These are phyloP conservation scores for Trypanosoma theileri DNA, from an alignment of 208 protist species.

Conservation along the genomic window DNA sequence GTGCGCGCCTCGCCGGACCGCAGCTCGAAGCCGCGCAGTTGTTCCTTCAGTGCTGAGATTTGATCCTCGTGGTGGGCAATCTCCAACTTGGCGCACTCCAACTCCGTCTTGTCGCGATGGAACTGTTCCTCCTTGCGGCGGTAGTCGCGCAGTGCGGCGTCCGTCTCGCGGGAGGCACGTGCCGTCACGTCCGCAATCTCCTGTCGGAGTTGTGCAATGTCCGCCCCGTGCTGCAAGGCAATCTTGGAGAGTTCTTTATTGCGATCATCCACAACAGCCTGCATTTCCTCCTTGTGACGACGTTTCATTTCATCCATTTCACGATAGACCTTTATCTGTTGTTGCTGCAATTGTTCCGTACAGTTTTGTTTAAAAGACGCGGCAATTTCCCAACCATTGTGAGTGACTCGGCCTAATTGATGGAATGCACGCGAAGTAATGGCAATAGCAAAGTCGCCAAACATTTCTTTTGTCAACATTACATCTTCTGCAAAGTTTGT, in stretches of 20 bases:
- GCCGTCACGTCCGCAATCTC: constrained; percentile 18
- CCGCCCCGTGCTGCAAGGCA: constrained; percentile 11
- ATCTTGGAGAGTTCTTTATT: constrained; percentile 22
- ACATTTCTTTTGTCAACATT: constrained; percentile 23
- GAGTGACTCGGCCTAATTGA: neutral
- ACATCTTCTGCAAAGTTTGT: constrained; percentile 22
- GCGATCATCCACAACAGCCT: constrained; percentile 3
- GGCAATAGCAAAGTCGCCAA: constrained; percentile 25
- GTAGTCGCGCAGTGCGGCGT: constrained; percentile 11
- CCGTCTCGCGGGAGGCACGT: neutral
- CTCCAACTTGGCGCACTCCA: constrained; percentile 25
- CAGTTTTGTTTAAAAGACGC: neutral
- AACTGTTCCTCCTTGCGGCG: constrained; percentile 29
- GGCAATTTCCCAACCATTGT: constrained; percentile 11
- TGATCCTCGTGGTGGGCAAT: constrained; percentile 31
- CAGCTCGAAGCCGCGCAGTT: constrained; percentile 24
- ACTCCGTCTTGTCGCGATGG: constrained; percentile 30
- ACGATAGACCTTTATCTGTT: constrained; percentile 10
- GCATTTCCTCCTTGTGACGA: constrained; percentile 17
- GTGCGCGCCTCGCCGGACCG: constrained; percentile 18
- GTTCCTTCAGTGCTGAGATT: constrained; percentile 18
- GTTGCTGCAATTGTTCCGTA: constrained; percentile 1
- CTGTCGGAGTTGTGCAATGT: constrained; percentile 25
- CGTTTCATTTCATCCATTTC: constrained; percentile 20
- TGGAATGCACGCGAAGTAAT: constrained; percentile 1